Conservation (phyloP, 164 flowering plant species). For the grape (Vitis vinifera) region ASM3070453v1 NC_081812.1:22547501-22548000, state of each 20-base stretch:
- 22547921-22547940: slow-evolving; percentile 92
- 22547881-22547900: background rate
- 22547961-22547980: slow-evolving; percentile 97
- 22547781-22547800: background rate
- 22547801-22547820: background rate
- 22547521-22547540: slow-evolving; percentile 47
- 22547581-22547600: slow-evolving; percentile 36
- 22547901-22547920: slow-evolving; percentile 49
- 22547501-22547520: background rate
- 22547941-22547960: slow-evolving; percentile 98
- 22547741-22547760: slow-evolving; percentile 64
- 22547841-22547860: background rate
- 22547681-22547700: slow-evolving; percentile 87
- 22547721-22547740: slow-evolving; percentile 91
- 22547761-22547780: background rate
- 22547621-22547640: slow-evolving; percentile 81
- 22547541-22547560: slow-evolving; percentile 90
- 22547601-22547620: slow-evolving; percentile 66
- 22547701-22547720: slow-evolving; percentile 92
- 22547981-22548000: slow-evolving; percentile 95
- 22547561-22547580: slow-evolving; percentile 40
- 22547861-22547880: background rate
- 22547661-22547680: slow-evolving; percentile 87
- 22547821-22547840: background rate
- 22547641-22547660: slow-evolving; percentile 86